phyloP scores from a whole-genome alignment of 352 stramenopile species.

The Pythium scleroteichum region DNA sequence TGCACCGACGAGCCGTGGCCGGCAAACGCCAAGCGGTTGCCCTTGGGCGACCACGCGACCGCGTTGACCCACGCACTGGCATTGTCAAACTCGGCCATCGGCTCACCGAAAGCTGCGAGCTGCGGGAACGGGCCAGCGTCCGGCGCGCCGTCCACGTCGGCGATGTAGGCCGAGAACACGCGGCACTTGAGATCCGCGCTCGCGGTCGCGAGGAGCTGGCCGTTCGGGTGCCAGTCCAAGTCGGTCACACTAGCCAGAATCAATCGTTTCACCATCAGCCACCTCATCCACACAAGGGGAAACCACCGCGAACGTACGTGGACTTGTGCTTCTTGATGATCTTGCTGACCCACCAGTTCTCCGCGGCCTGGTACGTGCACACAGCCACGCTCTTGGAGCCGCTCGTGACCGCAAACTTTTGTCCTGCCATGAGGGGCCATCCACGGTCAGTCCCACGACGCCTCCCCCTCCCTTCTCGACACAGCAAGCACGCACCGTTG shows the following conservation, averaged over 20 bases:
- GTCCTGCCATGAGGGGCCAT: conserved; percentile 39
- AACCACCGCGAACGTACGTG: conserved; percentile 69
- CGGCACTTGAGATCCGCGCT: conserved; percentile 94
- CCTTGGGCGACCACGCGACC: conserved; percentile 91
- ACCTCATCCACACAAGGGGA: no score
- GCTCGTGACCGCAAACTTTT: conserved; percentile 93
- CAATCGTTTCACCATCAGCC: not conserved
- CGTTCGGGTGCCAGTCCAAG: conserved; percentile 93
- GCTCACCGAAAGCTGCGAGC: conserved; percentile 79
- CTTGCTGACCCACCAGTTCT: conserved; percentile 96
- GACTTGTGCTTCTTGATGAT: conserved; percentile 98
- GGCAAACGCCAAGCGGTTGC: conserved; percentile 87
- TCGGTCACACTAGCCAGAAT: conserved; percentile 64
- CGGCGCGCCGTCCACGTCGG: conserved; percentile 74
- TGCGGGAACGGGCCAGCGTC: conserved; percentile 75
- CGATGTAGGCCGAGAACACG: conserved; percentile 89
- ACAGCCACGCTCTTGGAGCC: conserved; percentile 93
- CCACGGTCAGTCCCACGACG: no score
- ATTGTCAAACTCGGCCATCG: conserved; percentile 85
- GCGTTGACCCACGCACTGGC: conserved; percentile 91
- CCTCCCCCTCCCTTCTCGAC: no score
- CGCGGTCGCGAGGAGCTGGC: conserved; percentile 89
- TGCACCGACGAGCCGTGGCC: conserved; percentile 91
- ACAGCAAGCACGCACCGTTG: conserved; percentile 79
- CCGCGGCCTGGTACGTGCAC: conserved; percentile 89